Evolutionary conservation across 1,284 basidiomycete species (phyloP).

Genomic region (Ceratobasidium sp.): DNA sequence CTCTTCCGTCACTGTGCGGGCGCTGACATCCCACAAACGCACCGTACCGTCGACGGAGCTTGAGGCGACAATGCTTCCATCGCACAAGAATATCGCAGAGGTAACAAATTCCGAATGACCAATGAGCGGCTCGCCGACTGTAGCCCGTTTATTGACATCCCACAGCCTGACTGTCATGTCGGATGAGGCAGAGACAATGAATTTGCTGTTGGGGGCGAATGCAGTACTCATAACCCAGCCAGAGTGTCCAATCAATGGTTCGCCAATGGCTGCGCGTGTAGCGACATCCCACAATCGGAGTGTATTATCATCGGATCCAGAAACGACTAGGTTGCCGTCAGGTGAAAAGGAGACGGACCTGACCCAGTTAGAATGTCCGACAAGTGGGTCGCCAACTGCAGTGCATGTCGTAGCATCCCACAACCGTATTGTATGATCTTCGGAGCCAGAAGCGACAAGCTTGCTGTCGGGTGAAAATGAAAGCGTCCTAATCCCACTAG

Average conservation of each 20-base stretch:
- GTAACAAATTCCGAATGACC: conserved; percentile 5
- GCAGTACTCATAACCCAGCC: not conserved
- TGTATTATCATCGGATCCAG: no score
- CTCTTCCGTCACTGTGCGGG: no score
- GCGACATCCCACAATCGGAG: not conserved
- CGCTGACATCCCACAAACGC: no score
- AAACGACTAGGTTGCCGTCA: not conserved
- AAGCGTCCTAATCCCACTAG: not conserved
- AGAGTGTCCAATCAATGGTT: not conserved
- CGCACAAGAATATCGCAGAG: not conserved
- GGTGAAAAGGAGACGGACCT: not conserved
- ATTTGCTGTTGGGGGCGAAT: not conserved
- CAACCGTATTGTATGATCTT: no score
- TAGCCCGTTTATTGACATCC: not conserved
- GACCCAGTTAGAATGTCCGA: not conserved
- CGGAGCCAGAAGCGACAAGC: no score
- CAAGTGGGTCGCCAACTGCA: not conserved
- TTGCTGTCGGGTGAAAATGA: no score
- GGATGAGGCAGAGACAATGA: not conserved
- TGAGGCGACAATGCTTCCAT: no score
- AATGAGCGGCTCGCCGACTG: not conserved
- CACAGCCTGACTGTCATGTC: not conserved
- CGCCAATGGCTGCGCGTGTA: not conserved
- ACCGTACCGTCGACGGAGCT: no score
- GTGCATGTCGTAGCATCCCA: no score